These are phyloP conservation scores for Zygosaccharomyces rouxii DNA, from an alignment of 805 yeast genomes.

Conservation along the genomic window DNA sequence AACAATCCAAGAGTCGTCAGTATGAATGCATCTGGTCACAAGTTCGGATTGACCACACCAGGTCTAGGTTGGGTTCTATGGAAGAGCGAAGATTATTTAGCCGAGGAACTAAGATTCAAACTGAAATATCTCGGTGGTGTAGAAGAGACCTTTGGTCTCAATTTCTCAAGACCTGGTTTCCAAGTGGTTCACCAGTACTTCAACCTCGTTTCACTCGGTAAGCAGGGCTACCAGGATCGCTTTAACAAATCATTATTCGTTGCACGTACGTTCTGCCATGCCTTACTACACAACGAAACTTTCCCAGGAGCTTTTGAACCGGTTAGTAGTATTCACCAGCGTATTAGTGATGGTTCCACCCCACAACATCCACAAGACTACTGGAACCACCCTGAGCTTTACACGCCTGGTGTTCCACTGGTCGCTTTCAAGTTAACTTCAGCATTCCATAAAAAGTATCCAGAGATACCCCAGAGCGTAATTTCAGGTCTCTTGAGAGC, in stretches of 20 bases:
- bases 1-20: constrained; percentile 69
- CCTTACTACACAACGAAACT: constrained; percentile 54
- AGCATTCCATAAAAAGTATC: constrained; percentile 53
- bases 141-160: constrained; percentile 80
- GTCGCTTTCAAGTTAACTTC: constrained; percentile 77
- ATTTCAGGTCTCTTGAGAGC: constrained; percentile 68
- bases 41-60: constrained; percentile 84
- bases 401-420: constrained; percentile 79
- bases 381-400: constrained; percentile 41
- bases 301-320: constrained; percentile 63
- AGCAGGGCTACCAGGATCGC: constrained; percentile 60
- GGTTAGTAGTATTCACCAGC: constrained; percentile 73
- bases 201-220: constrained; percentile 69
- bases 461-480: constrained; percentile 78
- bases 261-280: constrained; percentile 54
- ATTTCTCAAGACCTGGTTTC: constrained; percentile 90
- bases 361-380: constrained; percentile 27
- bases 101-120: constrained; percentile 69
- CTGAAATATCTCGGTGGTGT: constrained; percentile 82
- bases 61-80: constrained; percentile 93
- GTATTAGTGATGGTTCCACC: constrained; percentile 34
- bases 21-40: constrained; percentile 89
- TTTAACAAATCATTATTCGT: constrained; percentile 63
- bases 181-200: constrained; percentile 86
- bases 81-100: constrained; percentile 60